Evolutionary conservation across 371 early-diverging fungal species (phyloP), one percentile per base, ranked within the genome.

Genomic region (Rhizopus arrhizus): DNA sequence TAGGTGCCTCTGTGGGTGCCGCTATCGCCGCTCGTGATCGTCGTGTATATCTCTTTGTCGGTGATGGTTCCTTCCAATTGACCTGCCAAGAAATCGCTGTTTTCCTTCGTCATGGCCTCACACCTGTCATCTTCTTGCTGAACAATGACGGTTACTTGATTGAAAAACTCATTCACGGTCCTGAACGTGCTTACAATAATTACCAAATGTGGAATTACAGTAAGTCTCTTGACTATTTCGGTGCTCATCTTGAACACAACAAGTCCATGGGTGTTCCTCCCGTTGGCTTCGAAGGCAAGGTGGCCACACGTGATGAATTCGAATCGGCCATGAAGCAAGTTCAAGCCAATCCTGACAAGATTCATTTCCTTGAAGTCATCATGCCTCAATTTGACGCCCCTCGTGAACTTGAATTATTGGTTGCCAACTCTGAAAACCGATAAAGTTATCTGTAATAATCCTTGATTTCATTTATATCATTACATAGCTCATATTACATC

Each of bases 131-230:
- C 22, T 59, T 82, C 52, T 43, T 84, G 31, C 36, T 84, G 41
- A 82, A 81, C 59, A 84, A 84, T 46, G 74, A 78, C 22, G 85
- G 83, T 15, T 84, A 82, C 50, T 61, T 76, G 2, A 82, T 82
- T 58, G 84, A 84, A 47, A 73, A 77, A 16, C 40, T 76, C 8
- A 77, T 84, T 33, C 85, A 84, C 59, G 85, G 79, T 12, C 59
- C 64, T 9, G 35, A 74, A 2, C 62, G 81, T 15, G 43, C 64
- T 8, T 84, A 84, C 60, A 84, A 82, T 58, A 68, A 75, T 56
- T 73, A 70, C 34, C 75, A 71, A 35, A 77, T 72, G 72, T 82
- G 83, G 83, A 52, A 75, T 5, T 82, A 81, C 53, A 48, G 58
- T 46, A 69, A 78, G 28, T 62, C 78, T 3, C 60, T 82, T 2